Evolutionary conservation across 805 yeast genomes (phyloP).

Genomic region (Candida namnaoensis): DNA sequence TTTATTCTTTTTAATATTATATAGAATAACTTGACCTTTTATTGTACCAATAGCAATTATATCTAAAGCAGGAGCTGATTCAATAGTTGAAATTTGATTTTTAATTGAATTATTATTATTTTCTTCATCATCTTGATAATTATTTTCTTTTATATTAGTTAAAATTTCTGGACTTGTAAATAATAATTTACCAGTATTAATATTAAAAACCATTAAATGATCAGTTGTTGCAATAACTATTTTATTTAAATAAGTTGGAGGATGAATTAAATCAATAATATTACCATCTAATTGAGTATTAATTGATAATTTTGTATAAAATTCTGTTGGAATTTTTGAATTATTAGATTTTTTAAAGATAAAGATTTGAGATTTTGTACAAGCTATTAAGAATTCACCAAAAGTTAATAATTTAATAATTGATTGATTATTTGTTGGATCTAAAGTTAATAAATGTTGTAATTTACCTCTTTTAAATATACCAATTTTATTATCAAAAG

Average conservation of each 20-base stretch:
- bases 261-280: slow-evolving; percentile 64
- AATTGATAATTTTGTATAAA: slow-evolving; percentile 53
- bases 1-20: slow-evolving; percentile 59
- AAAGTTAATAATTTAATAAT: slow-evolving; percentile 51
- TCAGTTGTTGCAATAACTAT: slow-evolving; percentile 72
- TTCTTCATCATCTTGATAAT: too few species aligned
- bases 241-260: slow-evolving; percentile 90
- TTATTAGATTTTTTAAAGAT: slow-evolving; percentile 43
- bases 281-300: slow-evolving; percentile 55
- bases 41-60: slow-evolving; percentile 69
- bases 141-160: slow-evolving; percentile 1
- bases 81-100: slow-evolving; percentile 58
- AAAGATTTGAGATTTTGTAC: slow-evolving; percentile 37
- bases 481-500: slow-evolving; percentile 63
- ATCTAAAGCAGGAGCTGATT: slow-evolving; percentile 83
- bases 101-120: slow-evolving; percentile 4
- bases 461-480: slow-evolving; percentile 76
- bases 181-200: slow-evolving; percentile 68
- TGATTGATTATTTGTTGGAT: slow-evolving; percentile 20
- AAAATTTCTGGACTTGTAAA: slow-evolving; percentile 44
- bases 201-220: slow-evolving; percentile 55
- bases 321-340: slow-evolving; percentile 43
- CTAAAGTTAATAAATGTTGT: slow-evolving; percentile 26
- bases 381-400: slow-evolving; percentile 69
- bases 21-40: slow-evolving; percentile 57